Percentiles rank a stretch among this genome's conserved stretches.
phyloP scores from a whole-genome alignment of 2,329 filamentous ascomycete species.

The Teratosphaeria viscida region DNA sequence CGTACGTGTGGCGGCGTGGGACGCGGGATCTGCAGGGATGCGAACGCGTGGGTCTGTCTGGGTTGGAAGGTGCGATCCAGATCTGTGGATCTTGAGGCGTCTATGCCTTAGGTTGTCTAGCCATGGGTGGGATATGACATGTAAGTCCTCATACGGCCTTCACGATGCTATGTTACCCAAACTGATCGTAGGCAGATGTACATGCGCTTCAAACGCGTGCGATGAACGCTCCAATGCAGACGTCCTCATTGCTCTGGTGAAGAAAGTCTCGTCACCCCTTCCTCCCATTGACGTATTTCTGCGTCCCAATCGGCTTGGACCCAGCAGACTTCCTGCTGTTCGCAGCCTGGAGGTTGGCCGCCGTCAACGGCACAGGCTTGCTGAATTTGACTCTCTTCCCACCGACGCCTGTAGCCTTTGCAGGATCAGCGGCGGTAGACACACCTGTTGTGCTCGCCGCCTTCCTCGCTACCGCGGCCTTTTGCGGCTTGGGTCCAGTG shows the following conservation, averaged over 20 bases:
- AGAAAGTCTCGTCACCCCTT: neutral
- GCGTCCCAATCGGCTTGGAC: slow-evolving; percentile 17
- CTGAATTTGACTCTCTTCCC: neutral
- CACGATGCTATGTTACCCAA: neutral
- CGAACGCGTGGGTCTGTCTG: neutral
- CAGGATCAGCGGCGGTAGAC: neutral
- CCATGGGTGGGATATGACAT: neutral
- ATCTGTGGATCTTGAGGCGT: neutral
- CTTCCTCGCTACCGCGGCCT: neutral
- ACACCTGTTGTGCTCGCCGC: neutral
- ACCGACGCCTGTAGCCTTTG: neutral
- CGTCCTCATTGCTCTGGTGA: neutral
- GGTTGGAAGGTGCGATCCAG: neutral
- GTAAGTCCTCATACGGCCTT: neutral
- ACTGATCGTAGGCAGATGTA: neutral
- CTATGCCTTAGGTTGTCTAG: neutral
- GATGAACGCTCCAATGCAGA: neutral
- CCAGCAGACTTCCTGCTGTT: slow-evolving; percentile 5
- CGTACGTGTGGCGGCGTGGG: neutral
- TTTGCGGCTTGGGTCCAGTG: neutral
- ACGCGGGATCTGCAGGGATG: neutral
- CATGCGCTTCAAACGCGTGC: neutral
- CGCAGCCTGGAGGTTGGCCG: slow-evolving; percentile 7
- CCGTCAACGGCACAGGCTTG: slow-evolving; percentile 6
- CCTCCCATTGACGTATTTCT: slow-evolving; percentile 17